These are phyloP conservation scores for Alternaria ventricosa DNA, from an alignment of 2,329 filamentous ascomycete genomes.

Conservation along the genomic window DNA sequence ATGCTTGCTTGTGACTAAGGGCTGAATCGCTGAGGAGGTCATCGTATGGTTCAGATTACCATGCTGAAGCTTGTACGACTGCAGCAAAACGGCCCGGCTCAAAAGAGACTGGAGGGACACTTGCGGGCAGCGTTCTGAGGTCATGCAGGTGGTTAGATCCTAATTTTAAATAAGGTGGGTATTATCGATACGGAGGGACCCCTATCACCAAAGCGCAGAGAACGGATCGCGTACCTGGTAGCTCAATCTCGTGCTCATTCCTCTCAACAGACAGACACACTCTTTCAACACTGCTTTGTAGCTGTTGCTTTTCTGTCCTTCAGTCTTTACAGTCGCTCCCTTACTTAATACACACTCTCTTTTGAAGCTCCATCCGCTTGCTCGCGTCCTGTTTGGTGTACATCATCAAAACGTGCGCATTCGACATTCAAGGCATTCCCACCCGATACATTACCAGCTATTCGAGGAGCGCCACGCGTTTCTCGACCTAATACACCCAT, in stretches of 20 bases:
- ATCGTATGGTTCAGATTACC: not conserved
- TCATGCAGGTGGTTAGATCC: constrained; percentile 43
- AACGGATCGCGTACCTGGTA: constrained; percentile 37
- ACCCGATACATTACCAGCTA: constrained; percentile 9
- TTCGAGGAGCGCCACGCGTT: constrained; percentile 47
- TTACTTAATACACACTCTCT: constrained; percentile 34
- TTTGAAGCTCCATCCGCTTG: constrained; percentile 21
- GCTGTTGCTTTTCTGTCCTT: constrained; percentile 27
- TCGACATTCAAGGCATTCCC: constrained; percentile 9
- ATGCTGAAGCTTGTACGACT: constrained; percentile 26
- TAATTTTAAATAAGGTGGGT: constrained; percentile 42
- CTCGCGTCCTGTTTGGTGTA: constrained; percentile 22
- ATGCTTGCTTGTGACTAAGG: constrained; percentile 20
- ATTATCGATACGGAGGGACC: constrained; percentile 39
- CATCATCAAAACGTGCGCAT: constrained; percentile 18
- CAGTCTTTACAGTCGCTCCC: constrained; percentile 33
- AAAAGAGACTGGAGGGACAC: constrained; percentile 35
- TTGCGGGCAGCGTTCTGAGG: constrained; percentile 29
- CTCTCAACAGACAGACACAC: constrained; percentile 20
- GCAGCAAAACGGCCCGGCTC: constrained; percentile 27
- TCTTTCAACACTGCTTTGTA: constrained; percentile 32
- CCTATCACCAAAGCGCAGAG: constrained; percentile 35
- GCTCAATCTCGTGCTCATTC: constrained; percentile 29
- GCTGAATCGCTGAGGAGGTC: not conserved
- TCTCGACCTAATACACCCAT: constrained; percentile 40